Evolutionary conservation across 495 filamentous ascomycete species (phyloP).

Genomic region (Schizothecium vesticola): DNA sequence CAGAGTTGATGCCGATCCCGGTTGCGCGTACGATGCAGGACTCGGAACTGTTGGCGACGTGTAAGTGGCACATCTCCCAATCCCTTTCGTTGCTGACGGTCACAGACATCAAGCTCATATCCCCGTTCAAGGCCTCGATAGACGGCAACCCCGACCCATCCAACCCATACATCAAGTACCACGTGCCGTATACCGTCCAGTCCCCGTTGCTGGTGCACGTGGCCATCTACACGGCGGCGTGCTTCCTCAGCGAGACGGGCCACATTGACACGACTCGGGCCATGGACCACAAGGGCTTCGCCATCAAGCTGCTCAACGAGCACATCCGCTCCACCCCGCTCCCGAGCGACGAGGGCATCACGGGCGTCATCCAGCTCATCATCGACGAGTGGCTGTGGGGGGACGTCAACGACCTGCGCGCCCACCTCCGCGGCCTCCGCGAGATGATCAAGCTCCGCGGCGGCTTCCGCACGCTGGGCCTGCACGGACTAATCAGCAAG

Average conservation of each 20-base stretch:
- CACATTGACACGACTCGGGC: slow-evolving; percentile 32
- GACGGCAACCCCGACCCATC: slow-evolving; percentile 34
- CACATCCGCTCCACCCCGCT: slow-evolving; percentile 28
- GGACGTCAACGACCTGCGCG: slow-evolving; percentile 23
- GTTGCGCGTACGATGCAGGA: slow-evolving; percentile 19
- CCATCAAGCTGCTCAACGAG: slow-evolving; percentile 32
- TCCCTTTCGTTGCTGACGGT: background rate
- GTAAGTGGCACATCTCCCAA: slow-evolving; percentile 18
- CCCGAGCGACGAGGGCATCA: slow-evolving; percentile 32
- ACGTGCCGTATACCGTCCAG: slow-evolving; percentile 31
- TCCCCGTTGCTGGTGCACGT: slow-evolving; percentile 30
- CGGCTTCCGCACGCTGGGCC: slow-evolving; percentile 31
- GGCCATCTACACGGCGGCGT: slow-evolving; percentile 35
- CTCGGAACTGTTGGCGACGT: slow-evolving; percentile 27
- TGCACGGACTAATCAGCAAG: slow-evolving; percentile 35
- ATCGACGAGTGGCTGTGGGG: slow-evolving; percentile 39
- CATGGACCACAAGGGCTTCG: slow-evolving; percentile 32
- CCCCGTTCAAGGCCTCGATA: slow-evolving; percentile 42
- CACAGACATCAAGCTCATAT: slow-evolving; percentile 53
- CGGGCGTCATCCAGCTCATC: slow-evolving; percentile 34
- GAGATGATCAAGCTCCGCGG: slow-evolving; percentile 34
- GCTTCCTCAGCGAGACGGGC: slow-evolving; percentile 35
- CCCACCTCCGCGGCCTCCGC: slow-evolving; percentile 30
- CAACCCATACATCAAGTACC: slow-evolving; percentile 33
- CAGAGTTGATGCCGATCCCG: slow-evolving; percentile 15